phyloP scores from a whole-genome alignment of 768 basidiomycete species.

The Tricholoma hemisulphureum region DNA sequence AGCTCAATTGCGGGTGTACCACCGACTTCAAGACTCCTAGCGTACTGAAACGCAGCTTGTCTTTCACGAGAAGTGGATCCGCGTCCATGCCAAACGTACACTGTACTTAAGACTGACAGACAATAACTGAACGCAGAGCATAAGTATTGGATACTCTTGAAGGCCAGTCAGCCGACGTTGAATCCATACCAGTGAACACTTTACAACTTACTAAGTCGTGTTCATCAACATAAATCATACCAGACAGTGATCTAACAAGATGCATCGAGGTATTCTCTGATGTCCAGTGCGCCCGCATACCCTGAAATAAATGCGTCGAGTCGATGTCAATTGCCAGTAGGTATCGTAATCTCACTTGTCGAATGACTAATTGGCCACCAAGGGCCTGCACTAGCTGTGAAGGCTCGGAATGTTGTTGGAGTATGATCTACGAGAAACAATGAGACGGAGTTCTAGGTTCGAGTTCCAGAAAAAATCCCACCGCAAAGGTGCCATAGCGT shows the following conservation, averaged over 20 bases:
- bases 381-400: constrained; percentile 58
- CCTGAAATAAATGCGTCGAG: constrained; percentile 38
- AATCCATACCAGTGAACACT: constrained; percentile 3
- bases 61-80: constrained; percentile 64
- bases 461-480: constrained; percentile 24
- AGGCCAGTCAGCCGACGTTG: not conserved
- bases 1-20: constrained; percentile 51
- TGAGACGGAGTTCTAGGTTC: constrained; percentile 2
- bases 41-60: constrained; percentile 62
- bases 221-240: constrained; percentile 65
- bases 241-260: constrained; percentile 51
- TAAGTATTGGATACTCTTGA: constrained; percentile 59
- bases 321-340: not conserved
- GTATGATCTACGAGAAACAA: constrained; percentile 30
- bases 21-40: constrained; percentile 39
- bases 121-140: constrained; percentile 89
- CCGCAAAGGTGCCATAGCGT: constrained; percentile 66
- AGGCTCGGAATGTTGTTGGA: constrained; percentile 66
- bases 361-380: constrained; percentile 68
- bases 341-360: constrained; percentile 55
- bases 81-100: constrained; percentile 81
- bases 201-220: constrained; percentile 56
- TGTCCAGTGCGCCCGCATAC: constrained; percentile 71
- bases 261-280: constrained; percentile 84
- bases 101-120: constrained; percentile 61